phyloP scores from a whole-genome alignment of 768 basidiomycete species.

The Trametopsis cervina region DNA sequence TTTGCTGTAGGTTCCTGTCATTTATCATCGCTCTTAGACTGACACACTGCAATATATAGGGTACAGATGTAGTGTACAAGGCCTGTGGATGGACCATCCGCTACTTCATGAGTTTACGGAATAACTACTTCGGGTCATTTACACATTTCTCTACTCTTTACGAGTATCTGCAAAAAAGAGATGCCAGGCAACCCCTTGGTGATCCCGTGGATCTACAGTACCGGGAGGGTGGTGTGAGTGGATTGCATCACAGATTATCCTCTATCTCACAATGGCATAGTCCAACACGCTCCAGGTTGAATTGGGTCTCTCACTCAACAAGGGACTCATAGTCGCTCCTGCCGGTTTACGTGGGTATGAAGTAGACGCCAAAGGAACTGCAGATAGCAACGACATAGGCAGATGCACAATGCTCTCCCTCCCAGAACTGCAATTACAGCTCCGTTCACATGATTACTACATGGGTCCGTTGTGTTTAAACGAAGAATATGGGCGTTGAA shows the following conservation, averaged over 20 bases:
- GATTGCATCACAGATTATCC: neutral
- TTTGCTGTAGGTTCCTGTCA: slow-evolving; percentile 42
- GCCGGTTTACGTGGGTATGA: slow-evolving; percentile 62
- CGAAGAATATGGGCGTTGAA: too few species aligned
- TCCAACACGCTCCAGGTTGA: slow-evolving; percentile 79
- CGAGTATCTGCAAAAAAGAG: slow-evolving; percentile 75
- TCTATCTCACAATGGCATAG: slow-evolving; percentile 30
- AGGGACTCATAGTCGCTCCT: slow-evolving; percentile 56
- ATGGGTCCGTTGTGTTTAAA: too few species aligned
- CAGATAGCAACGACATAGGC: slow-evolving; percentile 36
- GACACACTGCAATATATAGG: slow-evolving; percentile 28
- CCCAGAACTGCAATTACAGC: slow-evolving; percentile 66
- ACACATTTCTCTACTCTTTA: slow-evolving; percentile 86
- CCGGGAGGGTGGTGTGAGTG: slow-evolving; percentile 64
- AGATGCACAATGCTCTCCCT: slow-evolving; percentile 47
- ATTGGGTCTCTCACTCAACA: slow-evolving; percentile 44
- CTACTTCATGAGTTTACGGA: slow-evolving; percentile 80
- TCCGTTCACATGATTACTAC: slow-evolving; percentile 79
- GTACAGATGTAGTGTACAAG: slow-evolving; percentile 52
- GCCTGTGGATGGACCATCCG: slow-evolving; percentile 84
- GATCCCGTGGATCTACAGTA: slow-evolving; percentile 81
- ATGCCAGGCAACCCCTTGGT: slow-evolving; percentile 52
- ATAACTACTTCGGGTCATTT: slow-evolving; percentile 93
- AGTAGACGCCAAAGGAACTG: slow-evolving; percentile 18
- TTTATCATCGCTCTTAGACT: neutral